These are phyloP conservation scores for Rhododendron ovatum DNA, from an alignment of 148 eudicot species.

Conservation along the genomic window DNA sequence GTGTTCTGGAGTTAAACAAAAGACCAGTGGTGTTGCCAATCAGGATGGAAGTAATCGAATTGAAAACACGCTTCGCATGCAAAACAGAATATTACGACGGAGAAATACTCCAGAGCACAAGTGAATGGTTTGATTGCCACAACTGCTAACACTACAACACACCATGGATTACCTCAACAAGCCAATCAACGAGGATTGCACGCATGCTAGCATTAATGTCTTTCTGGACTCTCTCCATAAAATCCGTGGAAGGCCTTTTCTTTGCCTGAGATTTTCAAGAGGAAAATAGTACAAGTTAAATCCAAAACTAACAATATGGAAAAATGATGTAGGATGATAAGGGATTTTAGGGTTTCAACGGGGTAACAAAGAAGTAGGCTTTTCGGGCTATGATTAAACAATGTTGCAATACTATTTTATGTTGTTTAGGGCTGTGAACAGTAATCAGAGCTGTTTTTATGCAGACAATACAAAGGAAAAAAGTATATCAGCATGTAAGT, in stretches of 20 bases:
- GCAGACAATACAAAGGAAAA: too few species aligned
- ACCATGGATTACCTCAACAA: constrained; percentile 69
- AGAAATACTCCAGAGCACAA: not conserved
- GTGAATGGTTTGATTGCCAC: too few species aligned
- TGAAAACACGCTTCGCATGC: not conserved
- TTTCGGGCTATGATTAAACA: not conserved
- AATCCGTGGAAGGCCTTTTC: constrained; percentile 77
- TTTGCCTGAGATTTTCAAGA: constrained; percentile 37
- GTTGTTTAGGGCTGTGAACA: not conserved
- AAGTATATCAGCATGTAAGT: not conserved
- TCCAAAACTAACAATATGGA: not conserved
- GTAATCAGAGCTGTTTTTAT: not conserved
- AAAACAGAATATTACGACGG: not conserved
- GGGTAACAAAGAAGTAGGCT: not conserved
- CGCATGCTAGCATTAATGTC: constrained; percentile 96
- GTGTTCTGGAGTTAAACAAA: not conserved
- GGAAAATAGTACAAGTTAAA: not conserved
- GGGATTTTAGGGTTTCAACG: not conserved
- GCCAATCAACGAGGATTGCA: constrained; percentile 90
- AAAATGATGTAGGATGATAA: not conserved
- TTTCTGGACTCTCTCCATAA: constrained; percentile 83
- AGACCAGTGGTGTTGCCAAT: not conserved
- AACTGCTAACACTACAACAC: not conserved
- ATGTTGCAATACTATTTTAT: not conserved
- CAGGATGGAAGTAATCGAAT: not conserved